A percentile compares a stretch with the other conserved stretches of the same genome.
Evolutionary conservation across 2,329 filamentous ascomycete species (phyloP).

Genomic region (Alternaria hordeiaustralica): DNA sequence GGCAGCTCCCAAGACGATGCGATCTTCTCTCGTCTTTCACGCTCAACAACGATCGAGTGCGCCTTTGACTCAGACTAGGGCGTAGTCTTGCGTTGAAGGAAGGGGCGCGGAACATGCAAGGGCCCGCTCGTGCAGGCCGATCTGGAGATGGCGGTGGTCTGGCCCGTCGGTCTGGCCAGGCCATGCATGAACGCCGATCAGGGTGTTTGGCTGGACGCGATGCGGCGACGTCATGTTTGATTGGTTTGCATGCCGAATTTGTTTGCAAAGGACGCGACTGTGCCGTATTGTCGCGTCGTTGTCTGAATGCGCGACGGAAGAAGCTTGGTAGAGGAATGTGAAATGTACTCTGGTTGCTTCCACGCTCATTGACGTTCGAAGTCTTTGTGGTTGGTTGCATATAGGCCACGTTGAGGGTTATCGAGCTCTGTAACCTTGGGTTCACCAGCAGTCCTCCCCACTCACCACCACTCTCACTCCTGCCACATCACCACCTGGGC

Average conservation of each 20-base stretch:
- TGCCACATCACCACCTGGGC: background rate
- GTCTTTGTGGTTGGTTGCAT: background rate
- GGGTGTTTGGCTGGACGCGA: background rate
- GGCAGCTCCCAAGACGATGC: no score
- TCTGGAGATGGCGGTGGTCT: background rate
- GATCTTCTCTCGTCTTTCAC: no score
- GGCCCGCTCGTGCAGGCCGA: slow-evolving; percentile 23
- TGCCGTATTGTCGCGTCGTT: background rate
- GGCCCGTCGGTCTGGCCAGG: background rate
- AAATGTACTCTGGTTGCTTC: background rate
- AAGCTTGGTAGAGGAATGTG: background rate
- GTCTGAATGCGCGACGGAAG: background rate
- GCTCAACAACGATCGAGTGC: no score
- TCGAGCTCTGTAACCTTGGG: background rate
- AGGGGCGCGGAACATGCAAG: no score
- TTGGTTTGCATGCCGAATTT: slow-evolving; percentile 10
- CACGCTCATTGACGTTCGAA: background rate
- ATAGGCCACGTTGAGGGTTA: background rate
- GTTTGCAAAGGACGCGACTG: background rate
- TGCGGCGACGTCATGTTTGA: slow-evolving; percentile 11
- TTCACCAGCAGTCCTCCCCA: background rate
- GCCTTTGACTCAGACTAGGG: no score
- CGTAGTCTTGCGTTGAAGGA: no score
- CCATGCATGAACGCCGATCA: slow-evolving; percentile 17
- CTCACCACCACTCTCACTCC: background rate